phyloP scores from a whole-genome alignment of 2,329 filamentous ascomycete species.

The Didymella segeticola region DNA sequence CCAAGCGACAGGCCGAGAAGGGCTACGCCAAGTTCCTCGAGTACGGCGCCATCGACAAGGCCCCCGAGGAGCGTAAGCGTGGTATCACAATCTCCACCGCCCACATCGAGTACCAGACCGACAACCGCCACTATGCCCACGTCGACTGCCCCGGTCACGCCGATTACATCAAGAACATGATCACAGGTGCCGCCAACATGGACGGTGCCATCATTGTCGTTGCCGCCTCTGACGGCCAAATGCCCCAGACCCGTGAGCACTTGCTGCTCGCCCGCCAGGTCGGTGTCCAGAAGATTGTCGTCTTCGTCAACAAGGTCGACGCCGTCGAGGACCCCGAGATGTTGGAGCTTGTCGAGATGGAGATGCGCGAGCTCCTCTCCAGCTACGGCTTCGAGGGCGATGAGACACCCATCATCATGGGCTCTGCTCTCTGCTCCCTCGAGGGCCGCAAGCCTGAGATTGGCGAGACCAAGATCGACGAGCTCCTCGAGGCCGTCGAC shows the following conservation, averaged over 20 bases:
- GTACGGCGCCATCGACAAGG: conserved; percentile 98
- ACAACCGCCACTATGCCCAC: conserved; percentile 95
- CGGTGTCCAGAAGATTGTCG: conserved; percentile 96
- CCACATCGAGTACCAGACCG: conserved; percentile 98
- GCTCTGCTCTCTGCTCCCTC: conserved; percentile 92
- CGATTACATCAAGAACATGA: conserved; percentile 99
- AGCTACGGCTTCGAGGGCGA: conserved; percentile 98
- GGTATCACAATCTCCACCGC: conserved; percentile 99
- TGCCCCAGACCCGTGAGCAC: conserved; percentile 99
- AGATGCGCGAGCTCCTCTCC: conserved; percentile 96
- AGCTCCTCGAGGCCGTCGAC: conserved; percentile 89
- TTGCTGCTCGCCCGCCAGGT: conserved; percentile 97
- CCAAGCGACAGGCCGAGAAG: conserved; percentile 96
- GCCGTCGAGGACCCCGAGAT: conserved; percentile 97
- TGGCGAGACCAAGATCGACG: conserved; percentile 85
- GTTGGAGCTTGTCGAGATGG: conserved; percentile 99
- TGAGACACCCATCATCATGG: conserved; percentile 95
- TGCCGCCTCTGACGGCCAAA: conserved; percentile 97
- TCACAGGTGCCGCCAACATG: conserved; percentile 99
- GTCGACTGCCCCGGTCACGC: conserved; percentile 99
- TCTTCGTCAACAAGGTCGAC: conserved; percentile 99
- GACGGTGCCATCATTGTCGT: conserved; percentile 99
- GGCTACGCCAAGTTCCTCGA: conserved; percentile 94
- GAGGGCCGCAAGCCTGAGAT: conserved; percentile 88
- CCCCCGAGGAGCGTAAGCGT: conserved; percentile 98